A percentile compares a stretch with the other conserved stretches of the same genome.
phyloP scores from a whole-genome alignment of 2,329 filamentous ascomycete species.

The Elsinoe batatas region DNA sequence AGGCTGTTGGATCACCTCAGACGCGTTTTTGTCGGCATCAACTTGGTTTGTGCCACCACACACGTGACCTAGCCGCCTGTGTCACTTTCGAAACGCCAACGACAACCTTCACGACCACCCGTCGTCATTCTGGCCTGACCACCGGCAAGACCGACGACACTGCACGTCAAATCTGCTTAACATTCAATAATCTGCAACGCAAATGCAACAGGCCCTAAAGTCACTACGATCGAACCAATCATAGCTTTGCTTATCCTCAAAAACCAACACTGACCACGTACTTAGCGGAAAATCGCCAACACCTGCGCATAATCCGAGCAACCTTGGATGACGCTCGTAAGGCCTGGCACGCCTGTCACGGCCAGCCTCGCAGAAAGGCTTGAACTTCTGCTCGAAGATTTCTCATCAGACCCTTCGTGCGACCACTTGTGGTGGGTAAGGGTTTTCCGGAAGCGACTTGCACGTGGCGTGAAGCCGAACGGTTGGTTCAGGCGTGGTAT shows the following conservation, averaged over 20 bases:
- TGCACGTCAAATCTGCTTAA: neutral
- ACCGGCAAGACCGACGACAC: neutral
- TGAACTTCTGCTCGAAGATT: too few species aligned
- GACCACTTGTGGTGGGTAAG: too few species aligned
- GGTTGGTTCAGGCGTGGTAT: too few species aligned
- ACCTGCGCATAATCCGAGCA: neutral
- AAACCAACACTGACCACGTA: neutral
- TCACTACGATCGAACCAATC: neutral
- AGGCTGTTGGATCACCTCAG: too few species aligned
- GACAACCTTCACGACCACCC: neutral
- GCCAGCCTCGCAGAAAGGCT: neutral
- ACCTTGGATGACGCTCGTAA: neutral
- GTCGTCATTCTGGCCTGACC: too few species aligned
- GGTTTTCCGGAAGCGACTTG: too few species aligned
- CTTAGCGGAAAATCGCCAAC: constrained; percentile 1
- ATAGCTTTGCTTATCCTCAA: neutral
- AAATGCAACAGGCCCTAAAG: too few species aligned
- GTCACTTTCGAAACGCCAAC: too few species aligned
- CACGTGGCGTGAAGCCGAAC: too few species aligned
- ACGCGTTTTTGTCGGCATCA: too few species aligned
- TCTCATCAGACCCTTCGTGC: too few species aligned
- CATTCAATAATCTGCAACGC: neutral
- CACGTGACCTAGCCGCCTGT: neutral
- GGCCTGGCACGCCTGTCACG: neutral
- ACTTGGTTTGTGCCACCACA: neutral